A percentile compares a stretch with the other conserved stretches of the same genome.
These are phyloP conservation scores for Globisporangium radiosum DNA, from an alignment of 352 stramenopile species.

Conservation along the genomic window DNA sequence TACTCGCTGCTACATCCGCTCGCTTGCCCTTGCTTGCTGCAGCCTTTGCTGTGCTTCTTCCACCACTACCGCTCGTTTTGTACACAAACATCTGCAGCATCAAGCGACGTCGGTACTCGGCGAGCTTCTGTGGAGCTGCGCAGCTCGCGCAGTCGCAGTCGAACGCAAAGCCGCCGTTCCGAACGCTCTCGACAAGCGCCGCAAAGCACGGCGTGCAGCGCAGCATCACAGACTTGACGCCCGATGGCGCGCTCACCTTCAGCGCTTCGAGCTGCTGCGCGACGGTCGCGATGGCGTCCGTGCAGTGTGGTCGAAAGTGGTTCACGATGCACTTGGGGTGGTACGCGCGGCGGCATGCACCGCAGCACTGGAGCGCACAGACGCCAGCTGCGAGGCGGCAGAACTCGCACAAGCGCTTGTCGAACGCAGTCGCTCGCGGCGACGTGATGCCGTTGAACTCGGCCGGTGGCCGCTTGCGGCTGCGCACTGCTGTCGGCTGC, in stretches of 20 bases:
- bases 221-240: conserved; percentile 29
- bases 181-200: conserved; percentile 34
- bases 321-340: conserved; percentile 35
- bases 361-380: conserved; percentile 33
- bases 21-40: background rate
- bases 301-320: conserved; percentile 26
- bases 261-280: conserved; percentile 26
- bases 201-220: conserved; percentile 38
- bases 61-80: conserved; percentile 18
- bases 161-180: conserved; percentile 23
- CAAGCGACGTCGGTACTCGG: conserved; percentile 29
- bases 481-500: background rate
- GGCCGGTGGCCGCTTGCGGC: background rate
- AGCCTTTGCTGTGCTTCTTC: background rate
- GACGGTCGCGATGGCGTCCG: conserved; percentile 15
- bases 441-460: conserved; percentile 3
- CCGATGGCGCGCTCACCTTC: conserved; percentile 17
- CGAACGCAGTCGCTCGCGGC: background rate
- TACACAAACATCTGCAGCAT: conserved; percentile 42
- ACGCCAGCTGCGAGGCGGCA: conserved; percentile 28
- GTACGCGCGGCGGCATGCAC: conserved; percentile 31
- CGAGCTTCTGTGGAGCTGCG: conserved; percentile 21
- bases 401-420: conserved; percentile 32
- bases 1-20: conserved; percentile 1
- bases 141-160: conserved; percentile 42